Percentiles rank a stretch among this genome's conserved stretches.
These are phyloP conservation scores for Wallacemonas sp. DNA, from an alignment of 208 protist species.

Conservation along the genomic window DNA sequence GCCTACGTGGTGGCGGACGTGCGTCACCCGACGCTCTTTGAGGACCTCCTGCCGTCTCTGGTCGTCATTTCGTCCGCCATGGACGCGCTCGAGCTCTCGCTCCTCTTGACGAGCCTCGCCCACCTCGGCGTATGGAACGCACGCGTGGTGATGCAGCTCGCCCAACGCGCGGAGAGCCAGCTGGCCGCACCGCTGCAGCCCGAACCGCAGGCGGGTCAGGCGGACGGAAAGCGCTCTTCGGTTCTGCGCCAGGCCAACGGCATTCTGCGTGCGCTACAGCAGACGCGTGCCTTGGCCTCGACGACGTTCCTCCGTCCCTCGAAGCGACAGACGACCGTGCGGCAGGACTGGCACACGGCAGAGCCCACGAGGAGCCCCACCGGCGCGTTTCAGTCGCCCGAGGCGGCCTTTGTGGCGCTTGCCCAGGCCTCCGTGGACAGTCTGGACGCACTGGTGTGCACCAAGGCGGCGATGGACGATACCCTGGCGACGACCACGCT, in stretches of 20 bases:
- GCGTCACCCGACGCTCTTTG: slow-evolving; percentile 49
- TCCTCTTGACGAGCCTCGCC: slow-evolving; percentile 62
- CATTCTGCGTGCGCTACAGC: slow-evolving; percentile 64
- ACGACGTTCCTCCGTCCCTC: slow-evolving; percentile 33
- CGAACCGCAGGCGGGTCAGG: slow-evolving; percentile 40
- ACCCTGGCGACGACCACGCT: slow-evolving; percentile 36
- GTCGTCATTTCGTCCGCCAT: slow-evolving; percentile 41
- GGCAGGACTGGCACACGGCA: slow-evolving; percentile 24
- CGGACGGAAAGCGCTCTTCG: slow-evolving; percentile 17
- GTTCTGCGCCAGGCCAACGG: slow-evolving; percentile 62
- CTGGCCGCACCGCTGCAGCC: slow-evolving; percentile 12
- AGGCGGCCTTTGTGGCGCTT: slow-evolving; percentile 24
- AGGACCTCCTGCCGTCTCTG: slow-evolving; percentile 59
- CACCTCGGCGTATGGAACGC: slow-evolving; percentile 78
- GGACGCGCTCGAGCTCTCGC: slow-evolving; percentile 73
- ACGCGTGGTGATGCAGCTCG: slow-evolving; percentile 46
- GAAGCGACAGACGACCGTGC: neutral
- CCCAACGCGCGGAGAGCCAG: slow-evolving; percentile 8
- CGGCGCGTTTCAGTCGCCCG: neutral
- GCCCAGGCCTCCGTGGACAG: slow-evolving; percentile 43
- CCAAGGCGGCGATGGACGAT: slow-evolving; percentile 22
- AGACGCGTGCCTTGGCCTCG: slow-evolving; percentile 53
- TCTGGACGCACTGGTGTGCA: slow-evolving; percentile 51
- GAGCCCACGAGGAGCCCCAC: no score
- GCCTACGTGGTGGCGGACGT: slow-evolving; percentile 55